A percentile compares a stretch with the other conserved stretches of the same genome.
Evolutionary conservation across 163 green algal species (phyloP).

Genomic region (Scenedesmus sp.): DNA sequence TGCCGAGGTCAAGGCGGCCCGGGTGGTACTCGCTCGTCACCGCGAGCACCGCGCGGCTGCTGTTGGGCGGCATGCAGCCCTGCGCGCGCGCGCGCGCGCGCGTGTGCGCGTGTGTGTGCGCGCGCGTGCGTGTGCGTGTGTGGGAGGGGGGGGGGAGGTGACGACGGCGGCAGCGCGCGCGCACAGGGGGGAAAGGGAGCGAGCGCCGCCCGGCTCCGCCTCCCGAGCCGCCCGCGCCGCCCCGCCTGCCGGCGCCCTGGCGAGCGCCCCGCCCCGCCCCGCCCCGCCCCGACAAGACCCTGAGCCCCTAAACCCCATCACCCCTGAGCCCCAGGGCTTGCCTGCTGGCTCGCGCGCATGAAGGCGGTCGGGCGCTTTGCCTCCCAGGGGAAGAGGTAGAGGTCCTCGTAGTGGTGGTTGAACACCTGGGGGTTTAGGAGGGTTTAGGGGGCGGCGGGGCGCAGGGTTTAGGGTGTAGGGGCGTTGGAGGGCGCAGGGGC

Average conservation of each 20-base stretch:
- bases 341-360: constrained; percentile 64
- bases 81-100: no score
- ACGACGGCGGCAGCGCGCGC: no score
- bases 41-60: constrained; percentile 55
- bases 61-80: constrained; percentile 54
- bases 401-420: constrained; percentile 52
- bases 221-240: no score
- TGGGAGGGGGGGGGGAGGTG: no score
- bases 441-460: no score
- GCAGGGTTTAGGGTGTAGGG: no score
- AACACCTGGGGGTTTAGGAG: constrained; percentile 39
- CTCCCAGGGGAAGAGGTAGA: constrained; percentile 56
- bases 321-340: no score
- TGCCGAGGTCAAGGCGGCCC: constrained; percentile 44
- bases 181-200: no score
- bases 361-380: constrained; percentile 60
- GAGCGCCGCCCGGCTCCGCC: no score
- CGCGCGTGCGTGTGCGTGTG: background rate
- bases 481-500: no score
- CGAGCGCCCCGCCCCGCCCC: no score
- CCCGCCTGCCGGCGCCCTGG: background rate
- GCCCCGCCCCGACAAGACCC: background rate
- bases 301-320: background rate
- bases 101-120: no score
- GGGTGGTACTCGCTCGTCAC: constrained; percentile 52